These are phyloP conservation scores for Boechera divaricarpa DNA, from an alignment of 345 rosid species.

Conservation along the genomic window DNA sequence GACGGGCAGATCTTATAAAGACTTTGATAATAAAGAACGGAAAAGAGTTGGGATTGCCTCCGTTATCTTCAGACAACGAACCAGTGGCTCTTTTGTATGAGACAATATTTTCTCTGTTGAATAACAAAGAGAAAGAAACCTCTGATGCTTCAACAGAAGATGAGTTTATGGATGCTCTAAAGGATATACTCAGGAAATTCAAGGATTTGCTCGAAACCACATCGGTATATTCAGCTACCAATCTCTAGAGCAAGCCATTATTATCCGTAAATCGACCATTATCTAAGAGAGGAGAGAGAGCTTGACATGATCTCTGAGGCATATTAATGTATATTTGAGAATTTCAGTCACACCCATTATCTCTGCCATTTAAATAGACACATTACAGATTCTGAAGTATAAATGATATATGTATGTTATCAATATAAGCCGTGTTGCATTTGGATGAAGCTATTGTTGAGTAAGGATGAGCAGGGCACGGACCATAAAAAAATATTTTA, in stretches of 20 bases:
- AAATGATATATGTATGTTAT: neutral
- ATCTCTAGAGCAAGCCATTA: conserved; percentile 2
- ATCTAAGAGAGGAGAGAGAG: conserved; percentile 16
- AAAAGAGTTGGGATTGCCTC: conserved; percentile 75
- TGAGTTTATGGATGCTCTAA: conserved; percentile 39
- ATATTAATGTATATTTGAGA: conserved; percentile 32
- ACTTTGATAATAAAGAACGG: conserved; percentile 62
- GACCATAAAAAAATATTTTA: too few relatives aligned
- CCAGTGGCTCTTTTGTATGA: conserved; percentile 61
- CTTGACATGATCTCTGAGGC: neutral
- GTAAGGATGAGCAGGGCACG: neutral
- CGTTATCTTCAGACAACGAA: conserved; percentile 60
- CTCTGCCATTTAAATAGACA: neutral
- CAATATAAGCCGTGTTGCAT: neutral
- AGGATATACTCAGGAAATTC: conserved; percentile 61
- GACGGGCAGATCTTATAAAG: conserved; percentile 45
- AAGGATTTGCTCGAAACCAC: conserved; percentile 65
- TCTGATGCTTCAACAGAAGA: conserved; percentile 47
- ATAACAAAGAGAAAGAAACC: conserved; percentile 36
- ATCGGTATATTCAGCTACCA: conserved; percentile 54
- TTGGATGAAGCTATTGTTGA: neutral
- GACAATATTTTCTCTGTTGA: conserved; percentile 54
- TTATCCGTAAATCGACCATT: neutral
- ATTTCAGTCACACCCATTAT: neutral
- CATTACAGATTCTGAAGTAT: neutral